Evolutionary conservation across 169 alveolate species (phyloP), one percentile per base, ranked within the genome.

Genomic region (Plasmodium billcollinsi): DNA sequence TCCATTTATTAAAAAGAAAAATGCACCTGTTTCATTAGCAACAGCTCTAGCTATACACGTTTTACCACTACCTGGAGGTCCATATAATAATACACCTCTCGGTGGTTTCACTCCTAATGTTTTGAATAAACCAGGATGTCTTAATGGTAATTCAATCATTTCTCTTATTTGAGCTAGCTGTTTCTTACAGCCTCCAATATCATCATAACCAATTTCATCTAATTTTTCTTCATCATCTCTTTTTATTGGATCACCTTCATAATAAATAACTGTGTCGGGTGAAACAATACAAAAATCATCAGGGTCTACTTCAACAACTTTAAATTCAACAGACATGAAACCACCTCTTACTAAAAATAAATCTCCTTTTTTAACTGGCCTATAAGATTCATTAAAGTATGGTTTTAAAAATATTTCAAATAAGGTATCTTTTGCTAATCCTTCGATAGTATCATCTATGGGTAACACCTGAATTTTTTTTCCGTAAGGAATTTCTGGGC

Each of bases 41-140:
- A 99, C 99, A 43, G 99, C 99, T 93, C 99, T 96, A 2, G 99
- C 99, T 74, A 99, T 98, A 83, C 99, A 95, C 7, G 99, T 99
- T 93, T 99, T 99, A 52, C 99, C 99, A 73, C 99, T 97, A 29
- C 99, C 99, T 52, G 99, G 99, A 8, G 99, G 99, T 20, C 99
- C 99, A 95, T 97, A 99, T 54, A 99, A 96, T 58, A 99, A 96
- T 24, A 99, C 99, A 7, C 99, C 99, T 88, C 99, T 97, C 0
- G 99, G 99, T 2, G 99, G 99, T 93, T 98, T 99, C 62, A 99
- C 99, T 33, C 99, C 99, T 43, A 99, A 96, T 4, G 99, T 98
- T 94, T 98, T 98, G 96, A 98, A 98, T 43, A 99, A 94, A 24
- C 98, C 97, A n/a, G 99, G 99, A 78, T 99, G 99, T 73, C 99